A percentile compares a stretch with the other conserved stretches of the same genome.
Conservation (phyloP, 225 moss, liverwort and hornwort genomes). For the Polytrichum formosum region DNA sequence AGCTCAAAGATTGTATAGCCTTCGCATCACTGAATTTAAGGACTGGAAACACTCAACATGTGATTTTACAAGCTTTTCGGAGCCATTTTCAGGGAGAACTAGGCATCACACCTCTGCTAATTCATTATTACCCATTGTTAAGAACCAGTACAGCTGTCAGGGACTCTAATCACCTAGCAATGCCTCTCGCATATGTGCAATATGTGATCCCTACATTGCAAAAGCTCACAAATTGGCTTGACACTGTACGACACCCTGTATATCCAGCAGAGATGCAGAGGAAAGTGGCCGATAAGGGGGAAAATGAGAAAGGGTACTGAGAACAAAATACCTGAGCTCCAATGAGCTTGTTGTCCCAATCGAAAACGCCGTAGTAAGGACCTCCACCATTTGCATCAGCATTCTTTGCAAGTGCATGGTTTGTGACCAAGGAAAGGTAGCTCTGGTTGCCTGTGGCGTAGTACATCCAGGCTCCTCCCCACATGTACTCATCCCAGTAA, state of each 20-base stretch:
- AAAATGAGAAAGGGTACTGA: neutral
- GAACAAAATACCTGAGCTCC: slow-evolving; percentile 65
- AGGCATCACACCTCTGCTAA: too few relatives aligned
- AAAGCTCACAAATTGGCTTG: too few relatives aligned
- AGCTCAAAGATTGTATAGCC: too few relatives aligned
- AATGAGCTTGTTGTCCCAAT: slow-evolving; percentile 89
- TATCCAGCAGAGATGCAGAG: too few relatives aligned
- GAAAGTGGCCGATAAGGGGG: neutral
- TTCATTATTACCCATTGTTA: too few relatives aligned
- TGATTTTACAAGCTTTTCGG: too few relatives aligned
- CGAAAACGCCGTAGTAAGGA: slow-evolving; percentile 66
- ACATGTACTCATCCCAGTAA: slow-evolving; percentile 89
- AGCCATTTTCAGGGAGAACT: too few relatives aligned
- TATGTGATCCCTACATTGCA: too few relatives aligned
- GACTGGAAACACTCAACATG: too few relatives aligned
- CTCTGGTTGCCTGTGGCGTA: slow-evolving; percentile 65
- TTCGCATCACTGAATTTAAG: too few relatives aligned
- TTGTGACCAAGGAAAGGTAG: slow-evolving; percentile 53
- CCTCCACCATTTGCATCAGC: slow-evolving; percentile 55
- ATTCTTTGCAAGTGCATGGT: slow-evolving; percentile 28
- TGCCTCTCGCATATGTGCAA: neutral
- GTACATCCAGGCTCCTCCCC: slow-evolving; percentile 92
- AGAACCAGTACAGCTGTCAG: too few relatives aligned
- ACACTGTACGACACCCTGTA: too few relatives aligned
- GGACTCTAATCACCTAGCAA: neutral